Conservation (phyloP, 495 filamentous ascomycete species). For the Peziza echinospora region DNA sequence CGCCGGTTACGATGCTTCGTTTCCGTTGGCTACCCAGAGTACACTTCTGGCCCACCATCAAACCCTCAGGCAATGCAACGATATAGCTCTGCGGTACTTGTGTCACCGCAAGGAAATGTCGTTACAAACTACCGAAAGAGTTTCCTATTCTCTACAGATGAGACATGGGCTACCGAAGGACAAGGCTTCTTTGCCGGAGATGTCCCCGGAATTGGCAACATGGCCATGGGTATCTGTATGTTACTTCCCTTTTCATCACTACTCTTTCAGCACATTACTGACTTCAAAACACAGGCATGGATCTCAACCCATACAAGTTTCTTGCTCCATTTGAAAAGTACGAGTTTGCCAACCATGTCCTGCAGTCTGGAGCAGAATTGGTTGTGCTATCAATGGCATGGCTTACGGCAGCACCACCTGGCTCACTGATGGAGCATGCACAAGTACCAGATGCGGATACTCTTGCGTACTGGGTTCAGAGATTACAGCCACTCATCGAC, state of each 20-base stretch:
- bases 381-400: constrained; percentile 80
- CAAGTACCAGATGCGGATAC: constrained; percentile 50
- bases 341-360: constrained; percentile 64
- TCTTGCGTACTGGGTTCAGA: constrained; percentile 72
- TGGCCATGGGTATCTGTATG: constrained; percentile 79
- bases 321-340: constrained; percentile 44
- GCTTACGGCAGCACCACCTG: constrained; percentile 37
- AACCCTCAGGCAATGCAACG: constrained; percentile 20
- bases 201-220: constrained; percentile 33
- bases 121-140: constrained; percentile 72
- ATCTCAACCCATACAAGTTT: constrained; percentile 33
- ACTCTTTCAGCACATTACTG: no score
- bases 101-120: constrained; percentile 48
- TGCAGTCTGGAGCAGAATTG: constrained; percentile 43
- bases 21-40: constrained; percentile 80
- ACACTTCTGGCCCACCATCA: constrained; percentile 25
- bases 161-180: constrained; percentile 73
- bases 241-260: constrained; percentile 1
- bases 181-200: constrained; percentile 35
- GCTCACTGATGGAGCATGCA: constrained; percentile 20
- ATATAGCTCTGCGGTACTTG: constrained; percentile 72
- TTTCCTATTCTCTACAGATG: constrained; percentile 80
- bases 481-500: constrained; percentile 51
- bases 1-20: constrained; percentile 53
- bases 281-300: constrained; percentile 38